phyloP scores from a whole-genome alignment of 2,329 filamentous ascomycete species.

The Fusarium metavorans region DNA sequence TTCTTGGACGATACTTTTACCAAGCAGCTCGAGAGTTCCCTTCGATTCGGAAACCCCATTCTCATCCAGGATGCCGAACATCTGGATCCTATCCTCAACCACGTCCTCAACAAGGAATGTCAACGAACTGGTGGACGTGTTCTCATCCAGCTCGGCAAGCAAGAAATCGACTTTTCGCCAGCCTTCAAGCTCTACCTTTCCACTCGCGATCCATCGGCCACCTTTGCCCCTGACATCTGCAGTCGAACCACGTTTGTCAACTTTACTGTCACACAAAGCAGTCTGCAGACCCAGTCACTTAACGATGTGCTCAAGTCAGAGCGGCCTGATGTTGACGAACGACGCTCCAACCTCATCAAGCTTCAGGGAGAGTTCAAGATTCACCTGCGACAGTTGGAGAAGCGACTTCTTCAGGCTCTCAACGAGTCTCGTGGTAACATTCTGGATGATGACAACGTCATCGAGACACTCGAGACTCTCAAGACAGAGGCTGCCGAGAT shows the following conservation, averaged over 20 bases:
- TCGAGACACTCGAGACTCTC: slow-evolving; percentile 95
- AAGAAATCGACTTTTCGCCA: slow-evolving; percentile 99
- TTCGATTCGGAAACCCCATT: slow-evolving; percentile 98
- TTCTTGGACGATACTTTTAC: slow-evolving; percentile 98
- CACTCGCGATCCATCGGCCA: slow-evolving; percentile 94
- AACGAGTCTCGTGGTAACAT: slow-evolving; percentile 99
- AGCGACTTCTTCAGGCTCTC: slow-evolving; percentile 90
- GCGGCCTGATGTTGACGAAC: slow-evolving; percentile 95
- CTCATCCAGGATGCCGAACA: slow-evolving; percentile 98
- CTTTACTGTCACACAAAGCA: slow-evolving; percentile 99
- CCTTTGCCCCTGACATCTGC: slow-evolving; percentile 96
- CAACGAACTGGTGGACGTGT: slow-evolving; percentile 98
- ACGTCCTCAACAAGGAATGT: slow-evolving; percentile 99
- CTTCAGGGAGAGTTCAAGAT: slow-evolving; percentile 99
- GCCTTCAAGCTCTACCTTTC: slow-evolving; percentile 96
- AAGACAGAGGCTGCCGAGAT: slow-evolving; percentile 99
- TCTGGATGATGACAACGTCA: slow-evolving; percentile 97
- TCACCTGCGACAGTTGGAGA: slow-evolving; percentile 95
- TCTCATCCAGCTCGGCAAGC: slow-evolving; percentile 96
- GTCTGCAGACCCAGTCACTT: slow-evolving; percentile 95
- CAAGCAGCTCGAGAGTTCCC: slow-evolving; percentile 95
- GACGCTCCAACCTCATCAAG: slow-evolving; percentile 97
- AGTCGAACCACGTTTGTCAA: slow-evolving; percentile 99
- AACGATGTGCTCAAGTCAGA: slow-evolving; percentile 98
- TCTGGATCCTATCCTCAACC: slow-evolving; percentile 95